Evolutionary conservation across 805 yeast species (phyloP).

Genomic region (Nakazawaea ernobii): DNA sequence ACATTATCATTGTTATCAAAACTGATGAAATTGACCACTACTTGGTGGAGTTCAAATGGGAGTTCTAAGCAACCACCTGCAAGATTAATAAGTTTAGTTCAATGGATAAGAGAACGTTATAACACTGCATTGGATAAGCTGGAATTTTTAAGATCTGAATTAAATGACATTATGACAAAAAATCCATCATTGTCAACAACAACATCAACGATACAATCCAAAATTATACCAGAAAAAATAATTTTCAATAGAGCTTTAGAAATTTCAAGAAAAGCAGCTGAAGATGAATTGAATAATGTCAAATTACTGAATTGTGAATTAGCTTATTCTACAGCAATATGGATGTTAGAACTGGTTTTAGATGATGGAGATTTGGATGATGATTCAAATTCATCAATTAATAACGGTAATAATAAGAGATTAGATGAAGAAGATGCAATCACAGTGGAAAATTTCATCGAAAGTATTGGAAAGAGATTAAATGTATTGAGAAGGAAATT

Average conservation of each 20-base stretch:
- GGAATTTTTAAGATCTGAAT: constrained; percentile 62
- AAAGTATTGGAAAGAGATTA: constrained; percentile 76
- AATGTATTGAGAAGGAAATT: constrained; percentile 64
- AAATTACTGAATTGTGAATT: constrained; percentile 76
- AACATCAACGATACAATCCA: constrained; percentile 3
- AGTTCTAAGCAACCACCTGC: constrained; percentile 27
- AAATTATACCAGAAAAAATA: constrained; percentile 71
- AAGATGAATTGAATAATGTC: constrained; percentile 72
- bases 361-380: constrained; percentile 39
- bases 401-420: constrained; percentile 19
- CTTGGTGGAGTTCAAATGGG: constrained; percentile 75
- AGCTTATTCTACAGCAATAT: constrained; percentile 84
- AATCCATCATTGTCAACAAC: constrained; percentile 5
- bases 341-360: constrained; percentile 90
- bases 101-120: constrained; percentile 86
- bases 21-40: constrained; percentile 81
- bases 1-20: constrained; percentile 74
- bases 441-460: constrained; percentile 75
- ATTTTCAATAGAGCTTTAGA: constrained; percentile 92
- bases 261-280: constrained; percentile 87
- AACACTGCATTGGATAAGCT: constrained; percentile 89
- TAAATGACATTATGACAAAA: constrained; percentile 27
- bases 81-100: constrained; percentile 65
- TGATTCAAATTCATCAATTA: constrained; percentile 12
- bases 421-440: constrained; percentile 69